Evolutionary conservation across 148 eudicot genomes (phyloP), one percentile per base, ranked within the genome.

Genomic region (Persicaria tinctoria): DNA sequence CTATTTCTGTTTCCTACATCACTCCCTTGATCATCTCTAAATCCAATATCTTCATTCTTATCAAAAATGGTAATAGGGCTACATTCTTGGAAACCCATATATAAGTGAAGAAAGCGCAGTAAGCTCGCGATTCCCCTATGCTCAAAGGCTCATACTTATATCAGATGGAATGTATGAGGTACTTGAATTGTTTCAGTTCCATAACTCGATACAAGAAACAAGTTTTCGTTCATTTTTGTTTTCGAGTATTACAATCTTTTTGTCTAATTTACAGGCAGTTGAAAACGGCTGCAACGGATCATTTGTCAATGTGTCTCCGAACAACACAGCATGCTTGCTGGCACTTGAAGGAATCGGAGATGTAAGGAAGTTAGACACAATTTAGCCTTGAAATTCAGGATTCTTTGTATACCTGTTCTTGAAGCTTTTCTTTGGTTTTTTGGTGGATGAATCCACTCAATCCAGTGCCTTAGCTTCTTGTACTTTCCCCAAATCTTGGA

Each of bases 121-220:
- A 7, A 74, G 6, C 5, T 70, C 80, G 7, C n/a, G 11, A 23
- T 50, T 44, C 20, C 46, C 75, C 5, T 83, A 78, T 69, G 83
- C 83, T 20, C 79, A 63, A n/a, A 78, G 83, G 9, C 68, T 80
- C 18, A 68, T 76, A 13, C 78, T 83, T 50, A 55, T 83, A 60
- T 80, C 86, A 11, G 83, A 74, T 62, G 83, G 78, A 64, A 80
- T 80, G 12, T 78, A 76, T 38, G 57, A 80, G 83, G 86, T 83
- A 49, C 59, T 32, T 23, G 27, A 23, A 23, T 23, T 54, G 13
- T 23, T 73, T 38, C 50, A 23, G 1, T 55, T 53, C 45, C 60
- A 5, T 13, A 38, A 54, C 59, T 16, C 18, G 17, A 54, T 14
- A 16, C 17, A 3, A 13, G 17, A 54, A 54, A 27, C 5, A 23